phyloP scores from a whole-genome alignment of 495 filamentous ascomycete species.

The Penicillium manginii region DNA sequence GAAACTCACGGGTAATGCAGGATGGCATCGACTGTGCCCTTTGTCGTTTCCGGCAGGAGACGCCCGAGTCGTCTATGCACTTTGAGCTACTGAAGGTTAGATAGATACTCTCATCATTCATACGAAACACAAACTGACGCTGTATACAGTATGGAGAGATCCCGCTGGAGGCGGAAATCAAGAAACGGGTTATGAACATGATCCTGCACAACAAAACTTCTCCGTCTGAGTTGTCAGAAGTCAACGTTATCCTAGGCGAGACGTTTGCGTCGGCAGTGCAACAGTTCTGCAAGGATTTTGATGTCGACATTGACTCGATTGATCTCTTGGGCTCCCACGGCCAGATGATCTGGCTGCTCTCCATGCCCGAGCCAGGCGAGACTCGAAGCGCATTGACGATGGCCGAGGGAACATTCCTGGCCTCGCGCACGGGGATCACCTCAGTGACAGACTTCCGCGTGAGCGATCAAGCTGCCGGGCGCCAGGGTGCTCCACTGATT shows the following conservation, averaged over 20 bases:
- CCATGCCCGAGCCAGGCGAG: constrained; percentile 54
- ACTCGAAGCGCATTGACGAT: constrained; percentile 52
- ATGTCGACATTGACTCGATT: constrained; percentile 49
- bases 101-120: constrained; percentile 40
- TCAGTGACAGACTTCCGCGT: constrained; percentile 51
- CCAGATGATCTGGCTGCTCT: constrained; percentile 63
- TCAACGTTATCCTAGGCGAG: constrained; percentile 57
- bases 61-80: constrained; percentile 51
- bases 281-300: constrained; percentile 48
- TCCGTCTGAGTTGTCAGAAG: constrained; percentile 53
- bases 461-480: constrained; percentile 48
- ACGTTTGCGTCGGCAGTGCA: constrained; percentile 53
- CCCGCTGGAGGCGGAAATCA: constrained; percentile 54
- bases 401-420: constrained; percentile 48
- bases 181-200: constrained; percentile 59
- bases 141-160: constrained; percentile 39
- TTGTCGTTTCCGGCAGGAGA: constrained; percentile 53
- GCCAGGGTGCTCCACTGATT: constrained; percentile 50
- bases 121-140: constrained; percentile 21
- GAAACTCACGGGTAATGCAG: constrained; percentile 10
- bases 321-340: constrained; percentile 60
- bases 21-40: constrained; percentile 57
- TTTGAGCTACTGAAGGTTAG: constrained; percentile 48
- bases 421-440: constrained; percentile 48
- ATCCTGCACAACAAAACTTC: constrained; percentile 56